phyloP scores from a whole-genome alignment of 2,329 filamentous ascomycete genomes.

The Talaromyces albobiverticillius region DNA sequence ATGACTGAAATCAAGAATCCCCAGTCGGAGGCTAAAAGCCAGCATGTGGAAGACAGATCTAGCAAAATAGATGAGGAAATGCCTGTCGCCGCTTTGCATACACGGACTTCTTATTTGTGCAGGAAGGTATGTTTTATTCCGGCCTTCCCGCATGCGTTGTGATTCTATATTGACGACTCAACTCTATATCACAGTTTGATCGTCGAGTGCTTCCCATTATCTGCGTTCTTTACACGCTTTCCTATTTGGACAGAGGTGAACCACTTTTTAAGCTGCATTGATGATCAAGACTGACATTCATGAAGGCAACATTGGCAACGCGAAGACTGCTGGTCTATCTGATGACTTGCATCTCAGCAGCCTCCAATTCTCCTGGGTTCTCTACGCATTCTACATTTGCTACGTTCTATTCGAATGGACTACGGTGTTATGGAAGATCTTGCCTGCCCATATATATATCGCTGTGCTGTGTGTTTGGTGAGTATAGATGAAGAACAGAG shows the following conservation, averaged over 20 bases:
- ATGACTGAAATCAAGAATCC: background rate
- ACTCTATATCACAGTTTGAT: background rate
- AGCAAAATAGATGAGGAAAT: background rate
- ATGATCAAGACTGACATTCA: too few relatives aligned
- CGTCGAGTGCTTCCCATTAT: background rate
- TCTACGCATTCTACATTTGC: conserved; percentile 10
- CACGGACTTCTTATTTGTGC: background rate
- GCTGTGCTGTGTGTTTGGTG: too few relatives aligned
- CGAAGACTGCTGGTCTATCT: conserved; percentile 12
- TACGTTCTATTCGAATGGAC: conserved; percentile 14
- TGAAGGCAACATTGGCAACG: conserved; percentile 15
- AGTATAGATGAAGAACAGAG: too few relatives aligned
- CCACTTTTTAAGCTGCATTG: too few relatives aligned
- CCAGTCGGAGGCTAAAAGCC: background rate
- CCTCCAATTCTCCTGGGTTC: conserved; percentile 12
- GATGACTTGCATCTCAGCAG: conserved; percentile 9
- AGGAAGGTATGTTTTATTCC: background rate
- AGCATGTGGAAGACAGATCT: background rate
- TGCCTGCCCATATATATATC: too few relatives aligned
- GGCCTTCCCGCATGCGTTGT: too few relatives aligned
- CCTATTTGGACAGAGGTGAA: too few relatives aligned
- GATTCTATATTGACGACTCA: background rate
- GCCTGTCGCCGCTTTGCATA: background rate
- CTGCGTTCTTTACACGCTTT: conserved; percentile 3
- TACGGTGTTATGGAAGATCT: conserved; percentile 4